Percentiles rank a stretch among this genome's conserved stretches.
Evolutionary conservation across 2,329 filamentous ascomycete genomes (phyloP).

Genomic region (Colletotrichum navitas): DNA sequence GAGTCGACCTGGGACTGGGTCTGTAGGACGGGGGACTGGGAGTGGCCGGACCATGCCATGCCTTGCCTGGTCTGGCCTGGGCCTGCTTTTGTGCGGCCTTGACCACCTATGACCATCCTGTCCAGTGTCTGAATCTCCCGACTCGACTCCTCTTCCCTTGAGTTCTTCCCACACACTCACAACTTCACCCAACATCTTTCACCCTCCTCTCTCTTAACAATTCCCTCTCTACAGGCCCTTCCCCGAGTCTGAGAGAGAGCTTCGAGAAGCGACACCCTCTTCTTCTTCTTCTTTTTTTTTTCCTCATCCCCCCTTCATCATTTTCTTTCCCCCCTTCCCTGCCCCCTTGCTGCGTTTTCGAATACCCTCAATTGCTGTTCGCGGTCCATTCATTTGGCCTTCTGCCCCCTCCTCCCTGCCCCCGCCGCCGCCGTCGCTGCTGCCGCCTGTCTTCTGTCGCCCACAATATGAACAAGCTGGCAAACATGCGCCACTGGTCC

Average conservation of each 20-base stretch:
- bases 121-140: conserved; percentile 25
- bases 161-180: conserved; percentile 38
- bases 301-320: conserved; percentile 42
- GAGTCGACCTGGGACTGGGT: conserved; percentile 22
- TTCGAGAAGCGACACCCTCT: conserved; percentile 41
- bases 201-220: conserved; percentile 19
- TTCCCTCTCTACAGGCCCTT: conserved; percentile 40
- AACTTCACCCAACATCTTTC: conserved; percentile 23
- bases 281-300: conserved; percentile 44
- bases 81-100: conserved; percentile 36
- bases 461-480: conserved; percentile 76
- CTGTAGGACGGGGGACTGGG: conserved; percentile 27
- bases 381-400: conserved; percentile 37
- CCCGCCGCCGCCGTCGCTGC: conserved; percentile 47
- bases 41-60: conserved; percentile 40
- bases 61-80: conserved; percentile 34
- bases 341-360: conserved; percentile 42
- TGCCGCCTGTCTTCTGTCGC: conserved; percentile 47
- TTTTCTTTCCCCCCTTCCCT: conserved; percentile 41
- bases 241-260: conserved; percentile 41
- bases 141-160: conserved; percentile 42
- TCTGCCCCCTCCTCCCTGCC: conserved; percentile 46
- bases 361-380: conserved; percentile 34
- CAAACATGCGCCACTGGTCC: conserved; percentile 79
- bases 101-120: conserved; percentile 40